Evolutionary conservation across 1,284 basidiomycete genomes (phyloP).

Genomic region (Heterobasidion irregulare): DNA sequence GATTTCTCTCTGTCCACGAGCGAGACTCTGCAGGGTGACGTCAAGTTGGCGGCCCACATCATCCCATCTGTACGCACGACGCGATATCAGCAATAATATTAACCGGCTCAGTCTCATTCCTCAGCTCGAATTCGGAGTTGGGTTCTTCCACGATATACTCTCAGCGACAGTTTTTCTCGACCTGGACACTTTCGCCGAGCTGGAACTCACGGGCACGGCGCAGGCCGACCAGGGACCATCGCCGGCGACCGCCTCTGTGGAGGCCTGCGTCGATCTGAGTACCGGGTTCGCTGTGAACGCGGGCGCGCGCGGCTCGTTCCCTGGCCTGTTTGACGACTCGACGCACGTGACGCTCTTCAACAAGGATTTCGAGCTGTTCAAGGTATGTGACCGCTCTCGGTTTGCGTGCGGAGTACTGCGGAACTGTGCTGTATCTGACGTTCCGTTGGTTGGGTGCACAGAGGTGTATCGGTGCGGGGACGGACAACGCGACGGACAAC

Average conservation of each 20-base stretch:
- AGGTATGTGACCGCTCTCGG: constrained; percentile 3
- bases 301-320: constrained; percentile 19
- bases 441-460: no score
- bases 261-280: constrained; percentile 20
- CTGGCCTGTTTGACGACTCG: constrained; percentile 18
- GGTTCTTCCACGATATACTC: constrained; percentile 22
- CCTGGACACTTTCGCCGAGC: constrained; percentile 24
- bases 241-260: constrained; percentile 1
- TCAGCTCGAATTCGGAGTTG: constrained; percentile 22
- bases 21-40: constrained; percentile 25
- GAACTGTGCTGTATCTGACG: no score
- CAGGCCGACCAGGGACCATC: neutral
- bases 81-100: no score
- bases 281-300: constrained; percentile 17
- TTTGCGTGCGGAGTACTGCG: no score
- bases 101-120: no score
- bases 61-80: constrained; percentile 22
- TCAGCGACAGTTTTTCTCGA: constrained; percentile 30
- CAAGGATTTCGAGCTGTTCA: constrained; percentile 21
- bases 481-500: no score
- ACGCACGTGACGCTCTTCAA: constrained; percentile 18
- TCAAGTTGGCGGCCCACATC: constrained; percentile 18
- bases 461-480: no score
- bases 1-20: constrained; percentile 32
- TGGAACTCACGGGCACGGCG: neutral